Conservation (phyloP, 805 yeast species). For the Cyberlindnera japonica region DNA sequence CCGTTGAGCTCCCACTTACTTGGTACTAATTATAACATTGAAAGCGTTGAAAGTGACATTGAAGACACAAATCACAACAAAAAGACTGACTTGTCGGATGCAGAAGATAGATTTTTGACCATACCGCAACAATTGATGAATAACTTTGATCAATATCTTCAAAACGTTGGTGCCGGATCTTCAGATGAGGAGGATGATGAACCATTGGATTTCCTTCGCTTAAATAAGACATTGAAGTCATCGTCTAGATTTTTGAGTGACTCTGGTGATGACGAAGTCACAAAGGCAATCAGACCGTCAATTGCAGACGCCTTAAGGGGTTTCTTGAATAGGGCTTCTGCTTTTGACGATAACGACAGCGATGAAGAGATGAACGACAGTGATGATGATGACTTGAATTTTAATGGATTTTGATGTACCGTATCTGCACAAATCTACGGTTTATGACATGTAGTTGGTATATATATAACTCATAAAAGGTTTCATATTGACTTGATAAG, state of each 20-base stretch:
- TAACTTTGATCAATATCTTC: constrained; percentile 27
- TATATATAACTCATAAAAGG: too few relatives aligned
- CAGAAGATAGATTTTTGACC: constrained; percentile 16
- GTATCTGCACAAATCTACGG: too few relatives aligned
- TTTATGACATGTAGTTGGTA: too few relatives aligned
- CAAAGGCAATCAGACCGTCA: constrained; percentile 4
- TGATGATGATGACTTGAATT: constrained; percentile 14
- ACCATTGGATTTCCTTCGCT: constrained; percentile 20
- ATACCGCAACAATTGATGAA: constrained; percentile 28
- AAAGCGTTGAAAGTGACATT: constrained; percentile 13
- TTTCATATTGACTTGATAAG: background rate
- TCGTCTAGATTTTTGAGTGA: constrained; percentile 13
- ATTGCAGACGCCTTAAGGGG: constrained; percentile 22
- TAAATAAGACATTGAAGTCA: constrained; percentile 19
- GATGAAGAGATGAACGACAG: constrained; percentile 12
- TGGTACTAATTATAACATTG: constrained; percentile 27
- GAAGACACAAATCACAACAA: constrained; percentile 1
- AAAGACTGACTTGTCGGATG: background rate
- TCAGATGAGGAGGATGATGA: constrained; percentile 24
- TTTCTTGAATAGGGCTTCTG: constrained; percentile 13
- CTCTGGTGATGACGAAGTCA: constrained; percentile 5
- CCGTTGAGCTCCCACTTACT: constrained; percentile 23
- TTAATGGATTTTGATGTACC: constrained; percentile 16
- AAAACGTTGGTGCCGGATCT: constrained; percentile 22
- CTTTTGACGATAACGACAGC: constrained; percentile 5